Evolutionary conservation across 805 yeast species (phyloP).

Genomic region (Yarrowia osloensis): DNA sequence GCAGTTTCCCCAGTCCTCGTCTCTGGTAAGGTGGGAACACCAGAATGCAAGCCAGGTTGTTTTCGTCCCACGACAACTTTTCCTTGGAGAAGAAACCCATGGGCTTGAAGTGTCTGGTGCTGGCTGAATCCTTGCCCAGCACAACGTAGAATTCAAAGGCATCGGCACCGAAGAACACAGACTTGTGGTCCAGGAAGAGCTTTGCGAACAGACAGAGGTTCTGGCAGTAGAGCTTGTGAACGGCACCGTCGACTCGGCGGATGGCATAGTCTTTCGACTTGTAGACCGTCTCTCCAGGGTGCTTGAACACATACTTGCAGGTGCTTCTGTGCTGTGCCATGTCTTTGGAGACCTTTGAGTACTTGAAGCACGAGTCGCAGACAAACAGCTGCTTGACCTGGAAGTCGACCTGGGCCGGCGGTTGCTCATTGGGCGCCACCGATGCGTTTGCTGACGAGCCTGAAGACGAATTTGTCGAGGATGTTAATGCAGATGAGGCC

Average conservation of each 20-base stretch:
- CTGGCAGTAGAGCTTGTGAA: slow-evolving; percentile 66
- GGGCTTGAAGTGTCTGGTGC: slow-evolving; percentile 46
- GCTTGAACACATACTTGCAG: slow-evolving; percentile 39
- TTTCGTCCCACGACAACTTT: slow-evolving; percentile 68
- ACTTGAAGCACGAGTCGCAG: slow-evolving; percentile 84
- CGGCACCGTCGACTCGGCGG: slow-evolving; percentile 65
- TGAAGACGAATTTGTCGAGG: background rate
- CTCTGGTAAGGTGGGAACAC: slow-evolving; percentile 92
- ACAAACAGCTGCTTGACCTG: slow-evolving; percentile 56
- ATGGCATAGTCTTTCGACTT: slow-evolving; percentile 59
- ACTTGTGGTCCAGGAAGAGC: slow-evolving; percentile 84
- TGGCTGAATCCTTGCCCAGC: slow-evolving; percentile 35
- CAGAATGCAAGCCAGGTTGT: slow-evolving; percentile 88
- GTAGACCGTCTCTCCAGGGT: slow-evolving; percentile 73
- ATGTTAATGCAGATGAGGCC: slow-evolving; percentile 4
- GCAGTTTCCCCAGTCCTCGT: slow-evolving; percentile 69
- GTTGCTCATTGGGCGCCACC: slow-evolving; percentile 2
- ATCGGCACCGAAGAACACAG: slow-evolving; percentile 78
- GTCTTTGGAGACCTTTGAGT: slow-evolving; percentile 53
- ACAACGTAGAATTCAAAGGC: slow-evolving; percentile 74
- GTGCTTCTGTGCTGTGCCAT: slow-evolving; percentile 52
- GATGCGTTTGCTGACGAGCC: slow-evolving; percentile 15
- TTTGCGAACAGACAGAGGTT: slow-evolving; percentile 82
- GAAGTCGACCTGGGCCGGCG: slow-evolving; percentile 1
- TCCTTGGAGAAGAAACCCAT: slow-evolving; percentile 96